Base-by-base conservation (phyloP, 2,329 filamentous ascomycete species). In the Scortechinia acanthostroma region DNA sequence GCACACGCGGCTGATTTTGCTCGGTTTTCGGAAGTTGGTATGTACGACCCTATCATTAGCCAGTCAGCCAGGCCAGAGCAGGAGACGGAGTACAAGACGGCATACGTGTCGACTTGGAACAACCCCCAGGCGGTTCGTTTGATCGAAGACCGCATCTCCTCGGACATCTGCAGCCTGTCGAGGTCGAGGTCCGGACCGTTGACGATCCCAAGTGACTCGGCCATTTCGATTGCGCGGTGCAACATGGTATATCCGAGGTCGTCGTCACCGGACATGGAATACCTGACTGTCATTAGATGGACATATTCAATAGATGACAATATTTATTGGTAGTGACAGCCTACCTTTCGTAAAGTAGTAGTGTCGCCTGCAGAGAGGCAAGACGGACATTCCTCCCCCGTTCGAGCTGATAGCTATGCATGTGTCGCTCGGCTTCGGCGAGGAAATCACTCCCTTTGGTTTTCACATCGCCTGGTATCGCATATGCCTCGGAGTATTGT, bases 91-190 rank as follows among this genome's bases (percentile, higher is more conserved):
- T n/a, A n/a, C n/a, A n/a, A n/a, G n/a, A n/a, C n/a, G n/a, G n/a
- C n/a, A 45, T 48, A 63, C 62, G 62, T 63, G 37, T 65, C 62
- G 22, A 63, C 53, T 35, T 64, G 59, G 33, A 62, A 64, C 17
- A 65, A 37, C 1, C 62, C 62, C 62, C 61, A 64, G 1, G 58
- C 58, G 4, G 59, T 61, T 43, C 55, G 51, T 43, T 52, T 55
- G 42, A 56, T 46, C 3, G 60, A 63, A n/a, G n/a, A n/a, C n/a
- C n/a, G n/a, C n/a, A n/a, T n/a, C n/a, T n/a, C n/a, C n/a, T n/a
- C n/a, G n/a, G n/a, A n/a, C n/a, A n/a, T n/a, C n/a, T n/a, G n/a
- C n/a, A n/a, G n/a, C n/a, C n/a, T n/a, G n/a, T n/a, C n/a, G 4
- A 47, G 46, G 23, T 57, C 53, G 55, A 61, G 57, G 21, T 65